Base-by-base conservation (phyloP, 306 rosid species). In the Quercus ilex region DNA sequence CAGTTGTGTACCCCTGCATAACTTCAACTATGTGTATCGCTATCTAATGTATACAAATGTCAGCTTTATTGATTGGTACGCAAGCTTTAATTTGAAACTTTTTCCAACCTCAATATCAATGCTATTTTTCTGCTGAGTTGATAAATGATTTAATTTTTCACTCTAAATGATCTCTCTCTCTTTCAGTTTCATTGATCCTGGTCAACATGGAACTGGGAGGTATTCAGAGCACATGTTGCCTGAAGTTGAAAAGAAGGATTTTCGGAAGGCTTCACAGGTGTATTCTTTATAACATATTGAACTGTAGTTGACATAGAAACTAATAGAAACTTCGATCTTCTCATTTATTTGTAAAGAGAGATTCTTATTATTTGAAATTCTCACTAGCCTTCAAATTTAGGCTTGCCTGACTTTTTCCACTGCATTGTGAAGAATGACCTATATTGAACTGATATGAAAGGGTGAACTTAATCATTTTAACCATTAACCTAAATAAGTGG, bases 201-300 rank as follows among this genome's bases (percentile, higher is more conserved):
- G 98, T 85, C 95, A 94, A 46, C 97, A 94, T 65, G 98, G 98
- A 90, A 86, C 76, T 85, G 97, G 94, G 72, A 86, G 98, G 84
- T 94, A 94, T 68, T 80, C 92, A 70, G 91, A 91, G 79, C 87
- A 78, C 65, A 92, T 94, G 98, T 74, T 88, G 82, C 98, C 98
- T 30, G 97, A 94, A 87, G 94, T 94, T 41, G 87, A 89, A 79
- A 87, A 43, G 81, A 81, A 84, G 35, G 88, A 91, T 78, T 94
- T 94, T 70, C 90, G 91, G 55, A 94, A 94, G 90, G 99, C 97
- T 74, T 92, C 99, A 19, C 97, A 92, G 97, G 97, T 91, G 86
- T 77, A 25, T 58, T 71, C 28, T 33, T 33, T 33, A 33, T 33
- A 33, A 33, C 38, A 33, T 33, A 33, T 33, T 33, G 38, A 33